Evolutionary conservation across 768 basidiomycete genomes (phyloP).

Genomic region (Inosperma sp.): DNA sequence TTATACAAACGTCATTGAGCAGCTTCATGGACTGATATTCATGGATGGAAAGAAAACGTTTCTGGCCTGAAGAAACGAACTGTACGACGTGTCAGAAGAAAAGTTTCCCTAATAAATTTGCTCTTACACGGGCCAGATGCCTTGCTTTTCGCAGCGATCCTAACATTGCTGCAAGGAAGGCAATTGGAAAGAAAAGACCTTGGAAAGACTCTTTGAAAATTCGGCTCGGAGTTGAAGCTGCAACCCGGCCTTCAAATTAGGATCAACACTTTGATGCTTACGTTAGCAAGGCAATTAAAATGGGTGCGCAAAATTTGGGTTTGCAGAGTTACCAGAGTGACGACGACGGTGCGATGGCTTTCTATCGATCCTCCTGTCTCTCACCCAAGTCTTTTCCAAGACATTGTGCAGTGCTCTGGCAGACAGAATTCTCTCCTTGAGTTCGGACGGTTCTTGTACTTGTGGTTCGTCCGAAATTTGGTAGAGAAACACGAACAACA

Average conservation of each 20-base stretch:
- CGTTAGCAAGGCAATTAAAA: slow-evolving; percentile 38
- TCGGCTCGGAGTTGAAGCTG: neutral
- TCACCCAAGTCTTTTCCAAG: slow-evolving; percentile 40
- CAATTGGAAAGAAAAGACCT: slow-evolving; percentile 16
- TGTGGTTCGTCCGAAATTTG: slow-evolving; percentile 76
- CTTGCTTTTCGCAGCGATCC: slow-evolving; percentile 61
- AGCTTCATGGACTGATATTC: slow-evolving; percentile 97
- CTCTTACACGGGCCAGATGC: slow-evolving; percentile 57
- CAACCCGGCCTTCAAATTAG: neutral
- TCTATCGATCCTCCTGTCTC: slow-evolving; percentile 61
- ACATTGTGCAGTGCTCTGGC: slow-evolving; percentile 52
- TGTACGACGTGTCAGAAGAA: slow-evolving; percentile 25
- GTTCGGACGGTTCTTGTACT: slow-evolving; percentile 57
- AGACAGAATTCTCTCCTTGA: slow-evolving; percentile 72
- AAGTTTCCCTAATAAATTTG: neutral
- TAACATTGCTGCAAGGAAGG: slow-evolving; percentile 49
- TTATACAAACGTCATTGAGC: slow-evolving; percentile 73
- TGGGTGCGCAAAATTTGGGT: slow-evolving; percentile 12
- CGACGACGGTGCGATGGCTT: slow-evolving; percentile 67
- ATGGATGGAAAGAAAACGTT: slow-evolving; percentile 91
- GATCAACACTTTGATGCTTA: slow-evolving; percentile 26
- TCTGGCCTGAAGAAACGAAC: slow-evolving; percentile 76
- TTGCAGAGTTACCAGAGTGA: slow-evolving; percentile 51
- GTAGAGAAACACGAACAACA: slow-evolving; percentile 46
- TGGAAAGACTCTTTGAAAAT: neutral